Percentiles rank a stretch among this genome's conserved stretches.
These are phyloP conservation scores for Noccaea bulbosa DNA, from an alignment of 345 rosid species.

Conservation along the genomic window DNA sequence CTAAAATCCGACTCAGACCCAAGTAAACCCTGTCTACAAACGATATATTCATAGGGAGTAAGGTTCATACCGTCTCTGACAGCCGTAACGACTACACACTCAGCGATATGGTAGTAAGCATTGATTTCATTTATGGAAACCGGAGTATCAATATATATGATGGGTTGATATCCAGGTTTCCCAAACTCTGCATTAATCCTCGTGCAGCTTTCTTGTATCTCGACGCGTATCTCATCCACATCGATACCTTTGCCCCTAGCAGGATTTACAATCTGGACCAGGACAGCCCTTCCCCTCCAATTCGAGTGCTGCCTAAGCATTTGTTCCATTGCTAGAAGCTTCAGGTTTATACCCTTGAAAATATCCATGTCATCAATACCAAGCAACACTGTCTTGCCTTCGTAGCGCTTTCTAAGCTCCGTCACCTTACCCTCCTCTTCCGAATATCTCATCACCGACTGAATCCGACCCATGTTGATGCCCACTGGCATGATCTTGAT, in stretches of 20 bases:
- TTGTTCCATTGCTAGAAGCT: constrained; percentile 50
- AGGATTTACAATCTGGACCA: constrained; percentile 49
- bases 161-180: constrained; percentile 49
- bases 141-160: constrained; percentile 43
- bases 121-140: constrained; percentile 40
- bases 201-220: constrained; percentile 45
- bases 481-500: constrained; percentile 52
- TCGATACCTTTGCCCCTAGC: constrained; percentile 48
- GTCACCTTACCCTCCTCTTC: constrained; percentile 46
- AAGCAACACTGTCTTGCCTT: constrained; percentile 48
- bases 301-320: constrained; percentile 46
- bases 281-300: constrained; percentile 49
- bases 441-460: constrained; percentile 46
- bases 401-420: constrained; percentile 44
- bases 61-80: constrained; percentile 54
- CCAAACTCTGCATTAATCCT: constrained; percentile 47
- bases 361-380: constrained; percentile 51
- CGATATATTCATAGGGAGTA: constrained; percentile 48
- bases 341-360: constrained; percentile 47
- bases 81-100: constrained; percentile 49
- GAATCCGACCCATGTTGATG: constrained; percentile 48
- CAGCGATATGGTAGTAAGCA: constrained; percentile 48
- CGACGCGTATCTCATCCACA: constrained; percentile 38
- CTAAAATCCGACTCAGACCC: constrained; percentile 47
- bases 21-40: constrained; percentile 47